phyloP scores from a whole-genome alignment of 2,329 filamentous ascomycete species.

The Penicillium frequentans region DNA sequence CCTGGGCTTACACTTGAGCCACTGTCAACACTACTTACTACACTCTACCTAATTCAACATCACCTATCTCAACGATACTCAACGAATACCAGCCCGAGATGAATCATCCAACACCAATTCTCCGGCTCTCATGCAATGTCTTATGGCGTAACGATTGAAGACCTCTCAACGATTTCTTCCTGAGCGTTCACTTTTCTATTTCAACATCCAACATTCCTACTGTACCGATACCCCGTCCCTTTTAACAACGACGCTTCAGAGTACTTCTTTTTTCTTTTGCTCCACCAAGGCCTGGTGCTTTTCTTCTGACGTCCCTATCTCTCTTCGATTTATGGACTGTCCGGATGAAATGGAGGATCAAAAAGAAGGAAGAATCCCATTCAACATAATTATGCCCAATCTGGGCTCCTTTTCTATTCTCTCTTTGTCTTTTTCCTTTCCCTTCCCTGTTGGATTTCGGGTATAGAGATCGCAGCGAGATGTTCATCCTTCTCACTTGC shows the following conservation, averaged over 20 bases:
- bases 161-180: slow-evolving; percentile 45
- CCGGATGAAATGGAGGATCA: slow-evolving; percentile 5
- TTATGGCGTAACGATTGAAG: slow-evolving; percentile 42
- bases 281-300: slow-evolving; percentile 18
- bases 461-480: slow-evolving; percentile 16
- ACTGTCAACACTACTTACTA: slow-evolving; percentile 20
- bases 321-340: slow-evolving; percentile 11
- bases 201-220: slow-evolving; percentile 36
- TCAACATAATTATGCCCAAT: slow-evolving; percentile 23
- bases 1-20: background rate
- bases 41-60: slow-evolving; percentile 38
- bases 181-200: slow-evolving; percentile 37
- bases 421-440: slow-evolving; percentile 2
- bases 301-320: slow-evolving; percentile 14
- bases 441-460: slow-evolving; percentile 1
- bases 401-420: slow-evolving; percentile 2
- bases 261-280: slow-evolving; percentile 14
- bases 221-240: slow-evolving; percentile 38
- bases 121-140: slow-evolving; percentile 30
- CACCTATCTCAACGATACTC: slow-evolving; percentile 38
- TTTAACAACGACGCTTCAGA: slow-evolving; percentile 28
- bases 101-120: slow-evolving; percentile 23
- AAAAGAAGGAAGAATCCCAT: slow-evolving; percentile 17
- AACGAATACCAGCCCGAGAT: slow-evolving; percentile 22
- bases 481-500: slow-evolving; percentile 2